Conservation (phyloP, 2,329 filamentous ascomycete genomes). For the Colletotrichum magnum region DNA sequence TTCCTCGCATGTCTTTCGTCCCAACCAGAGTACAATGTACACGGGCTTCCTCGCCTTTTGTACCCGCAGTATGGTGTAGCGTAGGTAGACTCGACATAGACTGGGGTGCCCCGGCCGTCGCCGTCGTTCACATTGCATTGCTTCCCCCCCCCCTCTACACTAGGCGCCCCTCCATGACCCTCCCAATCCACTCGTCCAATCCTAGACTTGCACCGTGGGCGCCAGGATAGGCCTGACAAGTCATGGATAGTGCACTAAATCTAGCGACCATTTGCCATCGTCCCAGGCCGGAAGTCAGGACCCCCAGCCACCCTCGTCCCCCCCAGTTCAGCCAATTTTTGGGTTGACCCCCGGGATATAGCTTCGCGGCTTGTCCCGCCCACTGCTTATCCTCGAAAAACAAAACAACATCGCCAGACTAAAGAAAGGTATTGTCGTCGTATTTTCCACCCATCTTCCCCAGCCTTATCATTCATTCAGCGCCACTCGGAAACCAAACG, state of each 20-base stretch:
- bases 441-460: not conserved
- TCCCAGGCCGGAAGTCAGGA: conserved; percentile 13
- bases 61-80: no score
- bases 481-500: not conserved
- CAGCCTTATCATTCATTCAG: conserved; percentile 20
- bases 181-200: not conserved
- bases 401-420: conserved; percentile 42
- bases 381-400: conserved; percentile 33
- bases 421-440: conserved; percentile 8
- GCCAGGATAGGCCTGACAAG: conserved; percentile 15
- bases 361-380: conserved; percentile 41
- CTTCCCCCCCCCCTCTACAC: not conserved
- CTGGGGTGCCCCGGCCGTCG: conserved; percentile 2
- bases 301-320: conserved; percentile 23
- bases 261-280: conserved; percentile 17
- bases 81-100: no score
- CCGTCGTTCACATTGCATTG: not conserved
- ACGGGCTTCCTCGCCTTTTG: no score
- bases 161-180: not conserved
- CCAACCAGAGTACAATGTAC: conserved; percentile 19
- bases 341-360: conserved; percentile 34
- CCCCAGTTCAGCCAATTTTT: conserved; percentile 28
- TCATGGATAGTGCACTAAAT: conserved; percentile 10
- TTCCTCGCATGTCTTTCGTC: conserved; percentile 16
- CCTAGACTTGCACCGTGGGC: conserved; percentile 7